Evolutionary conservation across 1,139 yeast genomes (phyloP).

Genomic region (Nakaseomyces uthaithaninus): DNA sequence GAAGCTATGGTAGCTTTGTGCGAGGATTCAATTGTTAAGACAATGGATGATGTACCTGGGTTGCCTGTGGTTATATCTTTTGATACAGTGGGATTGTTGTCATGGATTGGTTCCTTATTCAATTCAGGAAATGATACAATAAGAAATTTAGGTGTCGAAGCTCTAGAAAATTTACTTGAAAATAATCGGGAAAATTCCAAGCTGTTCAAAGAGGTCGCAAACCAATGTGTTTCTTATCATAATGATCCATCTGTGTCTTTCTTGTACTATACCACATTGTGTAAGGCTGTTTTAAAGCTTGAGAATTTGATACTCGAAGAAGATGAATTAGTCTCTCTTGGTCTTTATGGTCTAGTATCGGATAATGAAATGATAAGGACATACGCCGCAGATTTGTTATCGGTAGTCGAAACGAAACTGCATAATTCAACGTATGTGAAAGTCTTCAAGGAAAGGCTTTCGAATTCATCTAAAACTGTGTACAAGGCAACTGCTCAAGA

Average conservation of each 20-base stretch:
- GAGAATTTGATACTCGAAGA: conserved; percentile 28
- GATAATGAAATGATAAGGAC: conserved; percentile 29
- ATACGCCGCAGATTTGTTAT: conserved; percentile 30
- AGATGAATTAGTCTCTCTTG: conserved; percentile 31
- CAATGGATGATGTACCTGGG: conserved; percentile 37
- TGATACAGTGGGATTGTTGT: conserved; percentile 58
- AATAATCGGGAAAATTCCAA: conserved; percentile 51
- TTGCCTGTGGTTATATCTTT: conserved; percentile 48
- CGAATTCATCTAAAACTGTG: conserved; percentile 32
- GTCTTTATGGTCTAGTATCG: conserved; percentile 30
- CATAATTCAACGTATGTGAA: conserved; percentile 32
- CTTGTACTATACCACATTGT: conserved; percentile 63
- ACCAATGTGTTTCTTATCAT: conserved; percentile 59
- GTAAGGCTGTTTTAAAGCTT: conserved; percentile 41
- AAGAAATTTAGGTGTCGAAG: conserved; percentile 60
- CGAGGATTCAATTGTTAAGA: conserved; percentile 52
- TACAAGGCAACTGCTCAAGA: conserved; percentile 33
- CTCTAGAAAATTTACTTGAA: conserved; percentile 57
- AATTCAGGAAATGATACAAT: conserved; percentile 51
- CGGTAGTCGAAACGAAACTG: conserved; percentile 29
- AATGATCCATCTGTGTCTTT: conserved; percentile 46
- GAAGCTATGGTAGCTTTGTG: conserved; percentile 82
- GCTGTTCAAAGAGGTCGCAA: conserved; percentile 54
- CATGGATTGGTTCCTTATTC: conserved; percentile 72
- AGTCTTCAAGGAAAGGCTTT: conserved; percentile 30